Evolutionary conservation across 805 yeast species (phyloP), one percentile per base, ranked within the genome.

Genomic region (Saccharomycopsis malanga): DNA sequence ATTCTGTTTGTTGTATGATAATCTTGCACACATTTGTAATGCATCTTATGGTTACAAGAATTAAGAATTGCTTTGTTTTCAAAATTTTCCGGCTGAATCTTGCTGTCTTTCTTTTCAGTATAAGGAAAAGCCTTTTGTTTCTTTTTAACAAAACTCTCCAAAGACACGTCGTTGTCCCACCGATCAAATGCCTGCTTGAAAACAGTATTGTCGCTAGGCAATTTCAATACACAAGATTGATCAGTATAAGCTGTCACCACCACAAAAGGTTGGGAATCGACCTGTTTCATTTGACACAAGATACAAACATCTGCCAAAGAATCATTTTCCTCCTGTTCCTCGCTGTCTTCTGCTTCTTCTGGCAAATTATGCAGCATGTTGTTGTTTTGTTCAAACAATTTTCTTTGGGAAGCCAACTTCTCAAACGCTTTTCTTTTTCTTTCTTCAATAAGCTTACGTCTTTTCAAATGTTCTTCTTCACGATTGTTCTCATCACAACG

Each of bases 251-350:
- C 74, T 4, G 83, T 74, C 42, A 85, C 75, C 15, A 83, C 70
- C 0, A 95, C 96, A 61, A 82, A 85, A 0, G 84, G 75, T 3
- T 82, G 83, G 17, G 74, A 74, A 14, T 74, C 74, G 18, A 71
- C 71, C 2, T 81, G 72, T 9, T n/a, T 15, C 22, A 37, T 35
- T 4, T 53, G 55, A 38, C 55, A 52, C 14, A 52, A 29, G 23
- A 52, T 49, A 38, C 55, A 52, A 7, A 25, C 43, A 17, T 9
- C 35, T 15, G 30, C 30, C 7, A 9, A 7, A 12, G 7, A 12
- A 9, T 27, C 30, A 27, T 27, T 27, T 9, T 27, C 10, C 17
- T 32, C 36, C 30, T 20, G 25, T 7, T 34, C 36, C 7, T 24
- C 46, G 18, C n/a, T 10, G 18, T 17, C 14, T 18, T 24, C 20